These are phyloP conservation scores for Marvania coccoides DNA, from an alignment of 139 green algal genomes.

Conservation along the genomic window DNA sequence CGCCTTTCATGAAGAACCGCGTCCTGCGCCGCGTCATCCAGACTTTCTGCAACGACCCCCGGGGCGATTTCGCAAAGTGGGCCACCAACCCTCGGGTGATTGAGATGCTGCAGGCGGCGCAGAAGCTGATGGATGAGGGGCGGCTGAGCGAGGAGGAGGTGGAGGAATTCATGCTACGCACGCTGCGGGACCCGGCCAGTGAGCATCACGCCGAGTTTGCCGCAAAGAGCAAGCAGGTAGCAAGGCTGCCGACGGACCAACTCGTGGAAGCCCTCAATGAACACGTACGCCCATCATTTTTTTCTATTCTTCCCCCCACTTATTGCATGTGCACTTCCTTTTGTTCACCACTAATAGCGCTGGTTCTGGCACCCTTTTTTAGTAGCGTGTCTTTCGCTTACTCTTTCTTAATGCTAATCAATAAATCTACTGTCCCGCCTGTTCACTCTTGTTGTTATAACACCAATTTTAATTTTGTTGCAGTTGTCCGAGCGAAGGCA, in stretches of 20 bases:
- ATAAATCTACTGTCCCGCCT: neutral
- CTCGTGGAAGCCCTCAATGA: slow-evolving; percentile 66
- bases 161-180: slow-evolving; percentile 29
- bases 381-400: too few relatives aligned
- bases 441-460: neutral
- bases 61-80: slow-evolving; percentile 54
- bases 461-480: neutral
- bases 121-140: slow-evolving; percentile 51
- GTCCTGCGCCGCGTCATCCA: slow-evolving; percentile 45
- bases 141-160: slow-evolving; percentile 48
- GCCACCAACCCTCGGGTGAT: slow-evolving; percentile 47
- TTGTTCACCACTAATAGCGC: too few relatives aligned
- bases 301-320: neutral
- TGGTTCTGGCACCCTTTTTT: too few relatives aligned
- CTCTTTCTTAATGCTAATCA: too few relatives aligned
- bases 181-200: slow-evolving; percentile 24
- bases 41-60: slow-evolving; percentile 52
- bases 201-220: slow-evolving; percentile 26
- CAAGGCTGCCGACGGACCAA: slow-evolving; percentile 42
- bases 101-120: slow-evolving; percentile 44
- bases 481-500: slow-evolving; percentile 49
- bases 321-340: neutral
- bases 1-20: slow-evolving; percentile 37
- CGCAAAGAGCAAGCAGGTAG: slow-evolving; percentile 12
- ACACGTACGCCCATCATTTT: too few relatives aligned